Evolutionary conservation across 768 basidiomycete species (phyloP).

Genomic region (Tylopilus balloui): DNA sequence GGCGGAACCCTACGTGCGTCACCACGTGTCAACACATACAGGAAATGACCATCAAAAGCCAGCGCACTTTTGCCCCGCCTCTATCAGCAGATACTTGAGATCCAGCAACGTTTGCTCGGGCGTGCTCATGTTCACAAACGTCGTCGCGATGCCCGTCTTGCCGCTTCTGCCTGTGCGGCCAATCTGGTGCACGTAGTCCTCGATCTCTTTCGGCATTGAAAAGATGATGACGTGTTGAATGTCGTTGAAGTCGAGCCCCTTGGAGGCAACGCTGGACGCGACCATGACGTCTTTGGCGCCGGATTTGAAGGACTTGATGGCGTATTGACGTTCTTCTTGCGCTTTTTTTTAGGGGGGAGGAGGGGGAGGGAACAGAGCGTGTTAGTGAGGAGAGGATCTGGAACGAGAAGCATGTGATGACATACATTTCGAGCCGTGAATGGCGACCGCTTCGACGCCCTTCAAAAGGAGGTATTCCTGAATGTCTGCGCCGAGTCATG

Average conservation of each 20-base stretch:
- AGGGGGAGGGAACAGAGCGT: neutral
- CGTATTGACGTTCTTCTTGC: slow-evolving; percentile 98
- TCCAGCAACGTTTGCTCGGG: slow-evolving; percentile 94
- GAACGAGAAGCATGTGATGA: neutral
- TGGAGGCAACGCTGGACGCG: slow-evolving; percentile 94
- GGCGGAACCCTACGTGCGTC: slow-evolving; percentile 71
- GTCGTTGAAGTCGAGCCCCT: slow-evolving; percentile 97
- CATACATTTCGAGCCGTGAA: slow-evolving; percentile 95
- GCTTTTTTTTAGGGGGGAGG: slow-evolving; percentile 41
- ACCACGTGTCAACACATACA: neutral
- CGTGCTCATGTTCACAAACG: slow-evolving; percentile 98
- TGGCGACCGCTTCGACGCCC: slow-evolving; percentile 97
- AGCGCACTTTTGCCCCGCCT: slow-evolving; percentile 95
- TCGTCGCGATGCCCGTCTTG: slow-evolving; percentile 97
- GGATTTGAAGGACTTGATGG: slow-evolving; percentile 96
- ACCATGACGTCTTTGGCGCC: slow-evolving; percentile 99
- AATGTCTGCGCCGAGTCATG: slow-evolving; percentile 64
- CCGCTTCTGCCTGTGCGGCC: slow-evolving; percentile 97
- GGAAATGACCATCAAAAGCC: too few species aligned
- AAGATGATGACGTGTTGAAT: slow-evolving; percentile 99
- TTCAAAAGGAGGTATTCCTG: slow-evolving; percentile 96
- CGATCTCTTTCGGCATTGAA: slow-evolving; percentile 99
- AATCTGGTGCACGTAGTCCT: slow-evolving; percentile 99
- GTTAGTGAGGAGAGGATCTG: neutral
- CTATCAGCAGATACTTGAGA: slow-evolving; percentile 93